A percentile compares a stretch with the other conserved stretches of the same genome.
Evolutionary conservation across 306 rosid genomes (phyloP).

Genomic region (Begonia peltatifolia): DNA sequence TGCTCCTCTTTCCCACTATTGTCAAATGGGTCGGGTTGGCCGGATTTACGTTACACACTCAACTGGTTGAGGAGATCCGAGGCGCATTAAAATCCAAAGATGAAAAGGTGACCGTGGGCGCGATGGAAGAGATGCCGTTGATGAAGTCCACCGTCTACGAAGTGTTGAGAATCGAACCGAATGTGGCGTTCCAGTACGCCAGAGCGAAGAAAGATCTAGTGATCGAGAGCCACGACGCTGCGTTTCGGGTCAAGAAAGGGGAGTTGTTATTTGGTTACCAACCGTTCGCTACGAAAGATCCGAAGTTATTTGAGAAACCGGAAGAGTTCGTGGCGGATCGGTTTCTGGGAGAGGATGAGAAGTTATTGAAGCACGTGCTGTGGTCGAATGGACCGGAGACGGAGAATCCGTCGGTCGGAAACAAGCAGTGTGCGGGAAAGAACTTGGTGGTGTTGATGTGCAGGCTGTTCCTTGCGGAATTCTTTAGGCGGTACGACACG

Average conservation of each 20-base stretch:
- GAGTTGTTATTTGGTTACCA: slow-evolving; percentile 75
- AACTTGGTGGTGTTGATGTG: slow-evolving; percentile 46
- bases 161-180: slow-evolving; percentile 60
- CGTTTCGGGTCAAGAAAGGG: slow-evolving; percentile 57
- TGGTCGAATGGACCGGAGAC: slow-evolving; percentile 94
- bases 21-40: slow-evolving; percentile 50
- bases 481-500: slow-evolving; percentile 66
- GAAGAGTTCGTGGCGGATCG: slow-evolving; percentile 62
- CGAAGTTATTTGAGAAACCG: slow-evolving; percentile 43
- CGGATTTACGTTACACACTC: slow-evolving; percentile 43
- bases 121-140: slow-evolving; percentile 62
- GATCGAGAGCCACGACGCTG: slow-evolving; percentile 65
- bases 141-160: slow-evolving; percentile 82
- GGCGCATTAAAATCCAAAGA: slow-evolving; percentile 37
- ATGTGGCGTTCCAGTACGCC: slow-evolving; percentile 61
- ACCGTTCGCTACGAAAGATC: slow-evolving; percentile 83
- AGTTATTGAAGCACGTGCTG: slow-evolving; percentile 50
- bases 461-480: slow-evolving; percentile 52
- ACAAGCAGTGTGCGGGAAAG: slow-evolving; percentile 87
- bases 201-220: slow-evolving; percentile 57
- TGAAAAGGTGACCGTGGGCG: slow-evolving; percentile 52
- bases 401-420: slow-evolving; percentile 25
- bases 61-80: slow-evolving; percentile 51
- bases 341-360: slow-evolving; percentile 74
- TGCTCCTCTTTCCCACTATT: slow-evolving; percentile 41